Conservation (phyloP, 768 basidiomycete species). For the Lentinula raphanica region DNA sequence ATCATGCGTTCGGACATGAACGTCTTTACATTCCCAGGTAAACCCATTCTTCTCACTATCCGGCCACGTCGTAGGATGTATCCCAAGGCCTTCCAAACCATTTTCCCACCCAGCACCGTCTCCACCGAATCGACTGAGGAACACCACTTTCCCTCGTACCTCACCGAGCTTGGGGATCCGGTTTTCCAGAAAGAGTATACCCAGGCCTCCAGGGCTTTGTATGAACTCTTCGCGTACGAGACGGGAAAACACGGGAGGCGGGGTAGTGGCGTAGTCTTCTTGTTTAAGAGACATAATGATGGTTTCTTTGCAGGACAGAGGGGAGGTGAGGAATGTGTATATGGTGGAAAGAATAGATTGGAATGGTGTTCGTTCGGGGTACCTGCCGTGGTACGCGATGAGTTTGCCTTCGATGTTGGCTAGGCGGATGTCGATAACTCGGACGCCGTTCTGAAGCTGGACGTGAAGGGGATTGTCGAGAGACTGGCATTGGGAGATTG, state of each 20-base stretch:
- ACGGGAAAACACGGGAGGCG: conserved; percentile 50
- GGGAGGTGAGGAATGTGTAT: conserved; percentile 57
- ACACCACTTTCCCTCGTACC: conserved; percentile 76
- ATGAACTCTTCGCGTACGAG: conserved; percentile 64
- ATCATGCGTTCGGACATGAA: conserved; percentile 73
- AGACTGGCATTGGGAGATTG: conserved; percentile 83
- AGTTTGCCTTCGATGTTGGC: conserved; percentile 58
- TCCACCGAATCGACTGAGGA: conserved; percentile 84
- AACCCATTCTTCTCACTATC: conserved; percentile 72
- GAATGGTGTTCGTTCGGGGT: conserved; percentile 68
- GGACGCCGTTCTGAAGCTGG: conserved; percentile 75
- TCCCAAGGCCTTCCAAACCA: conserved; percentile 67
- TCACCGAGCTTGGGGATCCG: conserved; percentile 77
- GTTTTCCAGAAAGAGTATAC: conserved; percentile 82
- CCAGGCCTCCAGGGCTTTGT: conserved; percentile 44
- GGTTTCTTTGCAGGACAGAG: conserved; percentile 58
- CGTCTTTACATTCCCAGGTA: conserved; percentile 69
- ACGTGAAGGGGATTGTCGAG: conserved; percentile 50
- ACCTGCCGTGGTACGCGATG: conserved; percentile 75
- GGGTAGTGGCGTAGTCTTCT: conserved; percentile 57
- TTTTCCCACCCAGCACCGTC: conserved; percentile 65
- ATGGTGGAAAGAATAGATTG: conserved; percentile 56
- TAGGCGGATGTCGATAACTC: conserved; percentile 78
- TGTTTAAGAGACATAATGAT: conserved; percentile 88
- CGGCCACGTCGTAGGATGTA: conserved; percentile 86